These are phyloP conservation scores for Plenodomus tracheiphilus DNA, from an alignment of 2,329 filamentous ascomycete genomes.

Conservation along the genomic window DNA sequence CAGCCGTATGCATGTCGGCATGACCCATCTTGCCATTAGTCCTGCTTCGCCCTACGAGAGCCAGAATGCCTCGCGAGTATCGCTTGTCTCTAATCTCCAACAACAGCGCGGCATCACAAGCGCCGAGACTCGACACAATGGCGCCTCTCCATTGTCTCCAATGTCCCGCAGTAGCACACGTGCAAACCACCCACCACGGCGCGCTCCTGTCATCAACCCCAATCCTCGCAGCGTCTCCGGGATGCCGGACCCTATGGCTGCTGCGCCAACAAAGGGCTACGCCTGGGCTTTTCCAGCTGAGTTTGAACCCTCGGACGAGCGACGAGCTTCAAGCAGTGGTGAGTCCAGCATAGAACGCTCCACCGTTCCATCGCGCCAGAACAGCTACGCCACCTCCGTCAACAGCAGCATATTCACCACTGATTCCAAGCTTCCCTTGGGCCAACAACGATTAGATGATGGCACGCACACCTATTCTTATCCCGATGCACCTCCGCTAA, in stretches of 20 bases:
- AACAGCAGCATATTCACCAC: conserved; percentile 79
- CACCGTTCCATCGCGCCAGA: conserved; percentile 67
- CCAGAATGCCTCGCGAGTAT: conserved; percentile 75
- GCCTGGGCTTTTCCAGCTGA: conserved; percentile 84
- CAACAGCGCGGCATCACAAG: conserved; percentile 57
- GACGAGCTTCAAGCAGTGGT: conserved; percentile 53
- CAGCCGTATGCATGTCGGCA: conserved; percentile 73
- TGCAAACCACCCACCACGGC: conserved; percentile 51
- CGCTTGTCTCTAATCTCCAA: conserved; percentile 71
- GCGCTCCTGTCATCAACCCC: conserved; percentile 76
- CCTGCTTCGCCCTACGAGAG: conserved; percentile 72
- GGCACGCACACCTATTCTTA: conserved; percentile 38
- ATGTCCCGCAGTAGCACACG: conserved; percentile 42
- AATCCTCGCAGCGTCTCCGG: conserved; percentile 64
- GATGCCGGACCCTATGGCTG: conserved; percentile 66
- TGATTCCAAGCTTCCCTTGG: conserved; percentile 71
- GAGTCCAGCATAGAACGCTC: conserved; percentile 55
- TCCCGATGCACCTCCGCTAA: conserved; percentile 23
- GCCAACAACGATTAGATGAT: conserved; percentile 74
- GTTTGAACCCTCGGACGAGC: conserved; percentile 57
- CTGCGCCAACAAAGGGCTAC: conserved; percentile 79
- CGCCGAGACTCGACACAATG: conserved; percentile 47
- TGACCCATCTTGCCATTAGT: conserved; percentile 70
- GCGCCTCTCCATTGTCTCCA: conserved; percentile 51
- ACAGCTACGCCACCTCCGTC: conserved; percentile 75